A percentile compares a stretch with the other conserved stretches of the same genome.
Evolutionary conservation across 2,329 filamentous ascomycete genomes (phyloP).

Genomic region (Pestalotiopsis sp.): DNA sequence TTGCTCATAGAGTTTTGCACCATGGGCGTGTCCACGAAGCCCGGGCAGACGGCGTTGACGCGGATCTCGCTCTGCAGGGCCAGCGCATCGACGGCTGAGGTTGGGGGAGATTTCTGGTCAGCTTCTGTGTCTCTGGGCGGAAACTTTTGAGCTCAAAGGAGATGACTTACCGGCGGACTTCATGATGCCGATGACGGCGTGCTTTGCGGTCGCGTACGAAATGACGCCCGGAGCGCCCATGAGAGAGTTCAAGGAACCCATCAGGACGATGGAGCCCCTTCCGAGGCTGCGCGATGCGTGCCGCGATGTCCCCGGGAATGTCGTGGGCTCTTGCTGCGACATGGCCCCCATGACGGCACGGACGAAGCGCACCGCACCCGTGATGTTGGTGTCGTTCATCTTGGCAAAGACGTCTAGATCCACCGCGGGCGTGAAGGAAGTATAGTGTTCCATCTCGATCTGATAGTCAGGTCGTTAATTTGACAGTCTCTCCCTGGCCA

Average conservation of each 20-base stretch:
- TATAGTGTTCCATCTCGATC: neutral
- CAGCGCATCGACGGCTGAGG: neutral
- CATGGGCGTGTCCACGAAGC: conserved; percentile 1
- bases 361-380: neutral
- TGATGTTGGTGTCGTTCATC: neutral
- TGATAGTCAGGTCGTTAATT: neutral
- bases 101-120: neutral
- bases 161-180: neutral
- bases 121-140: neutral
- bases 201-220: neutral
- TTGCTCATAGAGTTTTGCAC: neutral
- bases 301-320: neutral
- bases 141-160: neutral
- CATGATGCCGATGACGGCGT: neutral
- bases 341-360: neutral
- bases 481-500: too few relatives aligned
- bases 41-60: conserved; percentile 5
- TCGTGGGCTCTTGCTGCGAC: neutral
- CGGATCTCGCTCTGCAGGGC: neutral
- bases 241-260: neutral
- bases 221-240: neutral
- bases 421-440: neutral
- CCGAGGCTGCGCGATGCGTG: neutral
- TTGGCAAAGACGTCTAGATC: neutral
- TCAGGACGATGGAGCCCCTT: neutral